Conservation (phyloP, 2,329 filamentous ascomycete genomes). For the Gremmenia infestans region DNA sequence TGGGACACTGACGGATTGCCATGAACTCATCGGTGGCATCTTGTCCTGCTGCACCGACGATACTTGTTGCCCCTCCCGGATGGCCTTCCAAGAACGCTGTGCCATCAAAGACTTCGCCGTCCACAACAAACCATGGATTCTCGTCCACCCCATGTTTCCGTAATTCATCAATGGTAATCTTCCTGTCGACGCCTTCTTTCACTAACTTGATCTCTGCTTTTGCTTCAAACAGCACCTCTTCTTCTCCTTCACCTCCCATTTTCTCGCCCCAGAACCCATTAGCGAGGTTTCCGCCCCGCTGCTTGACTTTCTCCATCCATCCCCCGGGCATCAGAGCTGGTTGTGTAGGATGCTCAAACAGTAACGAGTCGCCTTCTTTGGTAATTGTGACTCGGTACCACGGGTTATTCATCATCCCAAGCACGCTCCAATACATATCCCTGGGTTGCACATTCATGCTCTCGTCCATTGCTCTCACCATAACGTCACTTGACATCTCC, state of each 20-base stretch:
- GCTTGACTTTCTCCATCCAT: conserved; percentile 93
- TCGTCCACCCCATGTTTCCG: conserved; percentile 59
- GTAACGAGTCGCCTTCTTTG: conserved; percentile 57
- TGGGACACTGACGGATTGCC: conserved; percentile 70
- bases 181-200: conserved; percentile 56
- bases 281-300: conserved; percentile 68
- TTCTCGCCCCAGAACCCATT: conserved; percentile 85
- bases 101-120: conserved; percentile 85
- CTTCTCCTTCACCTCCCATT: conserved; percentile 45
- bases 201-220: conserved; percentile 72
- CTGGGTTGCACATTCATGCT: conserved; percentile 79
- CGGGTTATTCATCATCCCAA: conserved; percentile 98
- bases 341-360: conserved; percentile 86
- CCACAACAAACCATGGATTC: conserved; percentile 81
- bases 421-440: conserved; percentile 93
- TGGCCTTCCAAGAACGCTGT: conserved; percentile 75
- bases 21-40: conserved; percentile 87
- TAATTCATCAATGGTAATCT: conserved; percentile 68
- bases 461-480: conserved; percentile 87
- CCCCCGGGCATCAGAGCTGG: conserved; percentile 72
- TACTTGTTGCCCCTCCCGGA: conserved; percentile 81
- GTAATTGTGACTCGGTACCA: conserved; percentile 82
- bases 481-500: conserved; percentile 61
- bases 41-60: conserved; percentile 73
- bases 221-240: conserved; percentile 43